Evolutionary conservation across 768 basidiomycete genomes (phyloP).

Genomic region (Suillus lakei): DNA sequence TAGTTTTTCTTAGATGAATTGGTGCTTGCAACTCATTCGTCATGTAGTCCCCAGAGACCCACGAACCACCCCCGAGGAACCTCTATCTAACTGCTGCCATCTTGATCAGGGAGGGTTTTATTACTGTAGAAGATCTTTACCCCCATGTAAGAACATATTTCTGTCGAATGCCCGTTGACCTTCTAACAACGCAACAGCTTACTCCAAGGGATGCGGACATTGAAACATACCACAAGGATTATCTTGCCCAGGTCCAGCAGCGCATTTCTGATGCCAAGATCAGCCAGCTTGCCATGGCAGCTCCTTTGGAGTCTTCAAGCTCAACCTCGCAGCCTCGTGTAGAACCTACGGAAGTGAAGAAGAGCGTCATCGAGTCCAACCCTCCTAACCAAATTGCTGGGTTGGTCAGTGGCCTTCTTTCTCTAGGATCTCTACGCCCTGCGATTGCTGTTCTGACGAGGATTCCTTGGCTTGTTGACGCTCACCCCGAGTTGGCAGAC

Average conservation of each 20-base stretch:
- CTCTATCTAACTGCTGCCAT: slow-evolving; percentile 85
- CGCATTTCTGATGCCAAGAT: slow-evolving; percentile 70
- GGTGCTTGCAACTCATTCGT: not conserved
- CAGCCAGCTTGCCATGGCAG: slow-evolving; percentile 85
- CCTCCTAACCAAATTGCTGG: slow-evolving; percentile 79
- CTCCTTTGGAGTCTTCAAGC: slow-evolving; percentile 66
- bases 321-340: slow-evolving; percentile 45
- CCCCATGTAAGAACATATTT: slow-evolving; percentile 70
- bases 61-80: slow-evolving; percentile 67
- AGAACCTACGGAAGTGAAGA: slow-evolving; percentile 43
- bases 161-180: not conserved
- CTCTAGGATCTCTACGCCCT: slow-evolving; percentile 82
- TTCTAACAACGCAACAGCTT: slow-evolving; percentile 50
- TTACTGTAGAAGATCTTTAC: slow-evolving; percentile 87
- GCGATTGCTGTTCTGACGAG: slow-evolving; percentile 79
- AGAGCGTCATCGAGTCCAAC: slow-evolving; percentile 41
- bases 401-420: slow-evolving; percentile 78
- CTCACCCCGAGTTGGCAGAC: slow-evolving; percentile 84
- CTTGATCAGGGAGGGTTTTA: slow-evolving; percentile 87
- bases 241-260: slow-evolving; percentile 63
- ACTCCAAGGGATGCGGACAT: slow-evolving; percentile 79
- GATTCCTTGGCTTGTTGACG: slow-evolving; percentile 85
- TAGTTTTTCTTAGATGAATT: slow-evolving; percentile 22
- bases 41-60: slow-evolving; percentile 57
- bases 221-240: slow-evolving; percentile 67